phyloP scores from a whole-genome alignment of 2,329 filamentous ascomycete genomes.

The Diaporthe eres region DNA sequence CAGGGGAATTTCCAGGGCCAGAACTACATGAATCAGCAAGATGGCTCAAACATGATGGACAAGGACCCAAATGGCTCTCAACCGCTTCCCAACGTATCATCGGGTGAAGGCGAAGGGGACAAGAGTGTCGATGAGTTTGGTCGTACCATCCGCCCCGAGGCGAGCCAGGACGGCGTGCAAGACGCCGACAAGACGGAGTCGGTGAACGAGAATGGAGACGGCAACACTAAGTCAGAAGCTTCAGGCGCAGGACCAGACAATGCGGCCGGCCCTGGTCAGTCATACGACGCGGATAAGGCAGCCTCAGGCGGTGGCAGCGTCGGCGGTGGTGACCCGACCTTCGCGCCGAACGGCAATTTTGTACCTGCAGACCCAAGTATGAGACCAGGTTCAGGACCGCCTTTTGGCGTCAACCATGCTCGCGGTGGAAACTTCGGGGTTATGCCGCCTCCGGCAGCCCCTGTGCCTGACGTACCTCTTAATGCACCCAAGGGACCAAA shows the following conservation, averaged over 20 bases:
- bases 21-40: conserved; percentile 46
- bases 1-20: conserved; percentile 49
- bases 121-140: conserved; percentile 51
- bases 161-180: conserved; percentile 29
- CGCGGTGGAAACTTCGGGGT: conserved; percentile 41
- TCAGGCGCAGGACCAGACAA: conserved; percentile 20
- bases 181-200: conserved; percentile 39
- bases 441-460: conserved; percentile 43
- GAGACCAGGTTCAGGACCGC: conserved; percentile 37
- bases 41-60: conserved; percentile 41
- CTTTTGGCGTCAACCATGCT: conserved; percentile 34
- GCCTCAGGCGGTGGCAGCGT: conserved; percentile 43
- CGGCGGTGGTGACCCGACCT: conserved; percentile 26
- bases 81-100: conserved; percentile 32
- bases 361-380: conserved; percentile 40
- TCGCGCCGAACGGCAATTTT: conserved; percentile 35
- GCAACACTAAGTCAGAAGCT: conserved; percentile 25
- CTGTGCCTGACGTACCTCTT: conserved; percentile 63
- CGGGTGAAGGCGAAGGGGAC: conserved; percentile 38
- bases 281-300: conserved; percentile 7
- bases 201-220: conserved; percentile 29
- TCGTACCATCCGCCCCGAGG: conserved; percentile 47
- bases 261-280: conserved; percentile 27
- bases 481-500: conserved; percentile 93
- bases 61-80: conserved; percentile 35